A percentile compares a stretch with the other conserved stretches of the same genome.
These are phyloP conservation scores for Verbascum thapsus DNA, from an alignment of 257 asterid genomes.

Conservation along the genomic window DNA sequence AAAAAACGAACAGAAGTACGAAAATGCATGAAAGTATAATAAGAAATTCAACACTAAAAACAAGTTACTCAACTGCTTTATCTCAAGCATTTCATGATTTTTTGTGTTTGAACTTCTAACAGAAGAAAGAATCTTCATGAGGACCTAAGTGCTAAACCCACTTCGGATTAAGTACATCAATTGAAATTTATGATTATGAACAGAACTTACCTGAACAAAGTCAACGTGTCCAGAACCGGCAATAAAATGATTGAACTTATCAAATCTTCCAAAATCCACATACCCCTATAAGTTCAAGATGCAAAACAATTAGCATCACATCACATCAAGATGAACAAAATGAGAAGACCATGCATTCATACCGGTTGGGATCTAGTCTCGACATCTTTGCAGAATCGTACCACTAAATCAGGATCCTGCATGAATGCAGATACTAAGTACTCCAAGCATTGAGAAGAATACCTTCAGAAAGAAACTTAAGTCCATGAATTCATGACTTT, in stretches of 20 bases:
- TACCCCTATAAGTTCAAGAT: slow-evolving; percentile 66
- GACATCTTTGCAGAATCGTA: slow-evolving; percentile 90
- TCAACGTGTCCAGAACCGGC: slow-evolving; percentile 60
- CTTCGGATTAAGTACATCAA: slow-evolving; percentile 6
- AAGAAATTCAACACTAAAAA: not conserved
- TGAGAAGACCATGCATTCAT: slow-evolving; percentile 2
- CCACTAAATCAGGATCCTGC: slow-evolving; percentile 77
- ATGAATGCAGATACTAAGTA: slow-evolving; percentile 22
- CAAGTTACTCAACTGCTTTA: not conserved
- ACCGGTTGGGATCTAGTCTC: slow-evolving; percentile 81
- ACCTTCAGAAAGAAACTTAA: slow-evolving; percentile 9
- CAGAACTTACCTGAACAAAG: slow-evolving; percentile 74
- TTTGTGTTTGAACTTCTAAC: not conserved
- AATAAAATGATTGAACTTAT: slow-evolving; percentile 60
- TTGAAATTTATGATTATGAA: slow-evolving; percentile 17
- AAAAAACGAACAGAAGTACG: not conserved
- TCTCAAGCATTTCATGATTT: not conserved
- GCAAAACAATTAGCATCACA: slow-evolving; percentile 28
- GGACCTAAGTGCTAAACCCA: slow-evolving; percentile 15
- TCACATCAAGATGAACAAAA: slow-evolving; percentile 24
- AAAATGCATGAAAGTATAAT: not conserved
- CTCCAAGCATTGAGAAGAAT: slow-evolving; percentile 12
- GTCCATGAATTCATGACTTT: slow-evolving; percentile 9
- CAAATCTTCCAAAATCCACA: slow-evolving; percentile 90
- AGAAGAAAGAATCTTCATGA: not conserved